phyloP scores from a whole-genome alignment of 1,284 basidiomycete genomes.

The Cryptococcus wingfieldii region DNA sequence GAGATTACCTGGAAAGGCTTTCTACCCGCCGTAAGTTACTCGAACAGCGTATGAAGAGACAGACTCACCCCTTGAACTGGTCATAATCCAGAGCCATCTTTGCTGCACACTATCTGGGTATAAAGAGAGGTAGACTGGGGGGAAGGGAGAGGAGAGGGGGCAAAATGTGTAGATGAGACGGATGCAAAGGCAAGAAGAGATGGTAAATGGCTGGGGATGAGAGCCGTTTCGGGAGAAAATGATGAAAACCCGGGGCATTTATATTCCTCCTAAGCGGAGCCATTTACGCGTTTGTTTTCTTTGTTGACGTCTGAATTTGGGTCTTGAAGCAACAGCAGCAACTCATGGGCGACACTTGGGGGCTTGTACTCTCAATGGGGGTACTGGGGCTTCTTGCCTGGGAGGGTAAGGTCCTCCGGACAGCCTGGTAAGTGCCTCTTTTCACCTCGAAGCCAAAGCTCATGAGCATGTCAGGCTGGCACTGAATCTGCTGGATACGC shows the following conservation, averaged over 20 bases:
- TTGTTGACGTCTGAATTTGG: background rate
- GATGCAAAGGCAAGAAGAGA: background rate
- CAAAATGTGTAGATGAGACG: background rate
- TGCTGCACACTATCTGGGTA: background rate
- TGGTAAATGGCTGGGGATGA: background rate
- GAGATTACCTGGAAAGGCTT: conserved; percentile 47
- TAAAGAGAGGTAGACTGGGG: background rate
- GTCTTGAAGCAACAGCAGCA: background rate
- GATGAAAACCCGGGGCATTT: background rate
- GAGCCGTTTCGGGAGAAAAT: conserved; percentile 10
- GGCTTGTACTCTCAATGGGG: conserved; percentile 1
- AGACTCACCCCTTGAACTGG: conserved; percentile 41
- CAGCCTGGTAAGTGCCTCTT: conserved; percentile 15
- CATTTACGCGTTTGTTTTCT: conserved; percentile 10
- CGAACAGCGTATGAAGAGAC: background rate
- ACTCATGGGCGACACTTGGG: background rate
- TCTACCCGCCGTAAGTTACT: conserved; percentile 13
- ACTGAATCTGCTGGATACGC: conserved; percentile 30
- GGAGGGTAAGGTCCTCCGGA: conserved; percentile 7
- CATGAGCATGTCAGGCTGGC: conserved; percentile 18
- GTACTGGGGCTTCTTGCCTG: conserved; percentile 13
- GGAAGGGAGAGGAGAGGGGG: conserved; percentile 2
- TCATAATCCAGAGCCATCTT: conserved; percentile 38
- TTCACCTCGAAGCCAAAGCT: no score
- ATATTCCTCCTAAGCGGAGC: background rate